Conservation (phyloP, 257 asterid genomes). For the Pogostemon cablin region DNA sequence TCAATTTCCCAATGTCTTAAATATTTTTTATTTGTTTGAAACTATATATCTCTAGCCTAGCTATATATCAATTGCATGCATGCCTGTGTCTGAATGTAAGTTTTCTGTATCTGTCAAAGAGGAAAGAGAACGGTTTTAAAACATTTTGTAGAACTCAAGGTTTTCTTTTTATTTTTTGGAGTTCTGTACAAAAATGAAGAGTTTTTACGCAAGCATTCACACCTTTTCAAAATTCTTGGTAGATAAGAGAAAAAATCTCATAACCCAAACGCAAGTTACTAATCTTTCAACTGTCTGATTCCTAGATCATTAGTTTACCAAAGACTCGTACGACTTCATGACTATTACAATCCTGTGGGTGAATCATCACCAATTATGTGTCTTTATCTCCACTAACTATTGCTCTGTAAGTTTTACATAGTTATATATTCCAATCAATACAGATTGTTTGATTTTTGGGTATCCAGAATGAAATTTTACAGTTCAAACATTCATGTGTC, state of each 20-base stretch:
- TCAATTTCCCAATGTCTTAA: not conserved
- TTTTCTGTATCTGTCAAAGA: not conserved
- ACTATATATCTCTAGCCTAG: no score
- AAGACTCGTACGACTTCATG: conserved; percentile 7
- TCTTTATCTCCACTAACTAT: not conserved
- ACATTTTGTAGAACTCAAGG: no score
- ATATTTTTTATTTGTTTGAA: not conserved
- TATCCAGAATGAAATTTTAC: not conserved
- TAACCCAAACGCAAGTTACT: not conserved
- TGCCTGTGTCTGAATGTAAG: not conserved
- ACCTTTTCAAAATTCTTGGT: no score
- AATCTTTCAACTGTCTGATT: not conserved
- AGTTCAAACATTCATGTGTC: conserved; percentile 4
- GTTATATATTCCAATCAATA: not conserved
- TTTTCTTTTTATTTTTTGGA: no score
- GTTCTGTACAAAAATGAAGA: no score
- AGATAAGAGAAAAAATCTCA: no score
- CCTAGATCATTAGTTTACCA: conserved; percentile 1
- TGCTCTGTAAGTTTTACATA: not conserved
- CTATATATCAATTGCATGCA: not conserved
- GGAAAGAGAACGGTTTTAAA: no score
- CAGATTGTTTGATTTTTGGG: not conserved
- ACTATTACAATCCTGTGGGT: not conserved
- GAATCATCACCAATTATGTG: conserved; percentile 10
- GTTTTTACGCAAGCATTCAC: no score